A percentile compares a stretch with the other conserved stretches of the same genome.
Conservation (phyloP, 768 basidiomycete species). For the Leccinum uliginosum region DNA sequence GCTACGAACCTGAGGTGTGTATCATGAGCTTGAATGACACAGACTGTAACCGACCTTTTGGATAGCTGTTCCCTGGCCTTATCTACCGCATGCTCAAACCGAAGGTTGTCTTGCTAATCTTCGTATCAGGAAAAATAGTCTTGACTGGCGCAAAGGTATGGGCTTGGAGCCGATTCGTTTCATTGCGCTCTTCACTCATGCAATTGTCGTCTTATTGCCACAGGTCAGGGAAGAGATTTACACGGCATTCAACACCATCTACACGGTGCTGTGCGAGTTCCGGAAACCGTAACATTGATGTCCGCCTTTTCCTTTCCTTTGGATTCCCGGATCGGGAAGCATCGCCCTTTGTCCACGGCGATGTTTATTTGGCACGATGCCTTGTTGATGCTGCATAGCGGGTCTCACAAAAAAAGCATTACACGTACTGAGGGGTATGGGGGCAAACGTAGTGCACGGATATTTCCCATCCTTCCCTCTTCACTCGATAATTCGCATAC, state of each 20-base stretch:
- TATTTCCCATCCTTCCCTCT: constrained; percentile 29
- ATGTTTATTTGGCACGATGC: neutral
- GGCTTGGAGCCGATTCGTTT: constrained; percentile 2
- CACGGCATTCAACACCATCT: constrained; percentile 98
- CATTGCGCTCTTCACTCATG: constrained; percentile 39
- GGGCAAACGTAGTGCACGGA: constrained; percentile 37
- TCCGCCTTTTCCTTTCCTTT: neutral
- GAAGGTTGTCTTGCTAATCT: constrained; percentile 96
- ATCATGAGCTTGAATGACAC: neutral
- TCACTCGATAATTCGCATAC: constrained; percentile 25
- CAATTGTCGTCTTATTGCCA: constrained; percentile 30
- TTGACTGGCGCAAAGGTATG: constrained; percentile 97
- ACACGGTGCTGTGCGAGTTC: constrained; percentile 95
- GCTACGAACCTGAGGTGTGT: constrained; percentile 94
- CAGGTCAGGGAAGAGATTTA: constrained; percentile 99
- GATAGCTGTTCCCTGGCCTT: constrained; percentile 92
- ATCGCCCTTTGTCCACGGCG: neutral
- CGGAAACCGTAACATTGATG: constrained; percentile 58
- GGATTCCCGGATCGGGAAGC: neutral
- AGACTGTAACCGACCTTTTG: neutral
- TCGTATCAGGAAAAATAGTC: constrained; percentile 99
- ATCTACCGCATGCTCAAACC: constrained; percentile 99
- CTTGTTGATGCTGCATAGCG: neutral
- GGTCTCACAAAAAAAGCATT: constrained; percentile 16
- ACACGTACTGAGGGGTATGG: constrained; percentile 28